Conservation (phyloP, 163 green algal species). For the Coccomyxa subellipsoidea region DNA sequence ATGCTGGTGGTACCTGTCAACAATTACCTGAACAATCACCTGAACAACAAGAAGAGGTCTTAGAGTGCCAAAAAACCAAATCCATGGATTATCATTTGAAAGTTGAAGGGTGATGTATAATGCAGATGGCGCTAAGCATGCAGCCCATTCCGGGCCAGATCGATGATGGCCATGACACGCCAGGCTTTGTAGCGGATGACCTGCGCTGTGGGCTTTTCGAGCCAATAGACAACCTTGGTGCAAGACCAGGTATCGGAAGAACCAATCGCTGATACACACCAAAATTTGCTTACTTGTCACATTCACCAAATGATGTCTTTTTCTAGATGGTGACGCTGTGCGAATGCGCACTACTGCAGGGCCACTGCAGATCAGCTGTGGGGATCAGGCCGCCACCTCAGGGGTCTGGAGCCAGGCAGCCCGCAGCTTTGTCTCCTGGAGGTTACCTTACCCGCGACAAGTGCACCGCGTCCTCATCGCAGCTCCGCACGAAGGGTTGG, state of each 20-base stretch:
- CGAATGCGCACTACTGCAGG: too few species aligned
- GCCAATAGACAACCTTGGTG: neutral
- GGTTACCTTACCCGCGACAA: slow-evolving; percentile 22
- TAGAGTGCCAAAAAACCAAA: too few species aligned
- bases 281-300: too few species aligned
- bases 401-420: neutral
- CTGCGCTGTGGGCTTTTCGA: neutral
- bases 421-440: slow-evolving; percentile 29
- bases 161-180: neutral
- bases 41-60: too few species aligned
- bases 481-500: neutral
- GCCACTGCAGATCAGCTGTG: slow-evolving; percentile 20
- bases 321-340: too few species aligned
- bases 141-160: neutral
- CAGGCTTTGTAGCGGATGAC: neutral
- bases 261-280: too few species aligned
- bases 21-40: too few species aligned
- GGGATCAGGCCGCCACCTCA: neutral
- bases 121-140: neutral
- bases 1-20: too few species aligned
- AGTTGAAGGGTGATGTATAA: neutral
- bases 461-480: slow-evolving; percentile 4
- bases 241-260: neutral
- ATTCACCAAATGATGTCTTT: too few species aligned
- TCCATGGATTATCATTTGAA: too few species aligned